These are phyloP conservation scores for Catunica adiposa DNA, from an alignment of 2,329 filamentous ascomycete genomes.

Conservation along the genomic window DNA sequence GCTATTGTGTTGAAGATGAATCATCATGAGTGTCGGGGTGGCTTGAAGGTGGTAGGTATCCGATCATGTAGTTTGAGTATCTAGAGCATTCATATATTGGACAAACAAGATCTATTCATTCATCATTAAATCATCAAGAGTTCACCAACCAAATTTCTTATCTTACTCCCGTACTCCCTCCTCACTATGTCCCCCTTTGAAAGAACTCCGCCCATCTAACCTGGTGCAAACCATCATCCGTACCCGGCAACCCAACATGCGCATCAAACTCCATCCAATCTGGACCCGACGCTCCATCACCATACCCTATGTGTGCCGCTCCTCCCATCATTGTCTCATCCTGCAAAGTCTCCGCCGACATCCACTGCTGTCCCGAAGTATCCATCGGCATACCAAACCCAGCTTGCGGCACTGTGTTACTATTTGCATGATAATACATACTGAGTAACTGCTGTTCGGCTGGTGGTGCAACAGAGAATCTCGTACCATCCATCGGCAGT, in stretches of 20 bases:
- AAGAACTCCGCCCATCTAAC: not conserved
- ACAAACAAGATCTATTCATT: too few species aligned
- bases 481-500: not conserved
- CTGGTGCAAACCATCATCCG: not conserved
- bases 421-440: not conserved
- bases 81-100: too few species aligned
- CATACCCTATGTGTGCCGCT: too few species aligned
- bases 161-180: not conserved
- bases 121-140: not conserved
- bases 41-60: too few species aligned
- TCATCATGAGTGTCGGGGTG: too few species aligned
- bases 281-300: not conserved
- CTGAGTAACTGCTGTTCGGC: not conserved
- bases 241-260: not conserved
- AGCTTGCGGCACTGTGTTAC: not conserved
- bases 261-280: not conserved
- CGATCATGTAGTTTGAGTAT: too few species aligned
- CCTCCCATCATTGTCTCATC: too few species aligned
- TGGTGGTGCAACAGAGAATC: not conserved
- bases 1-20: too few species aligned
- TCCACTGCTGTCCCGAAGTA: not conserved
- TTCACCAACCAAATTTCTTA: not conserved
- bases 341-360: not conserved
- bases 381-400: not conserved
- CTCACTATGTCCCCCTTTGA: not conserved